phyloP scores from a whole-genome alignment of 2,329 filamentous ascomycete genomes.

The Verticillium nubilum region DNA sequence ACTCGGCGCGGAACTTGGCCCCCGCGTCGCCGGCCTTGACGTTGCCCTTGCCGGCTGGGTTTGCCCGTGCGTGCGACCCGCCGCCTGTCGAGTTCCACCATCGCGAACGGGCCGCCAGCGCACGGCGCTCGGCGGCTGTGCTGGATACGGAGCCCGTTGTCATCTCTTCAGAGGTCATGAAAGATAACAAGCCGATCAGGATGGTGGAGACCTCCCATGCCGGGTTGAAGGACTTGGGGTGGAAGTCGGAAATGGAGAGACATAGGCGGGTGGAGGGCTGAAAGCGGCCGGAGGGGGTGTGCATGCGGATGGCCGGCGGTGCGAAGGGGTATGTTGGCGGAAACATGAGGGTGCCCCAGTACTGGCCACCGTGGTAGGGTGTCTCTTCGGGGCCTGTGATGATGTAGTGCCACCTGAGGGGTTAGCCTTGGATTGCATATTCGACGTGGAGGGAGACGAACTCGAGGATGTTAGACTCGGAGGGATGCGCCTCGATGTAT shows the following conservation, averaged over 20 bases:
- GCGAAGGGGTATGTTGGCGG: conserved; percentile 96
- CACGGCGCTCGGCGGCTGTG: conserved; percentile 69
- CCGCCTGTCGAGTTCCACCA: conserved; percentile 98
- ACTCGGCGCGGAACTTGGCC: conserved; percentile 82
- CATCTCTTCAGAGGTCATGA: conserved; percentile 99
- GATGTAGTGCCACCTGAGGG: conserved; percentile 80
- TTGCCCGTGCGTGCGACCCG: conserved; percentile 59
- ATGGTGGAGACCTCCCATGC: conserved; percentile 98
- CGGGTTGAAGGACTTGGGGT: conserved; percentile 96
- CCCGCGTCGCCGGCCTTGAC: conserved; percentile 91
- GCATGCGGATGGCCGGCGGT: conserved; percentile 96
- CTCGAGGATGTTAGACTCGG: conserved; percentile 88
- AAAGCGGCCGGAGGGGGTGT: conserved; percentile 93
- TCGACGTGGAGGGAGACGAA: conserved; percentile 30
- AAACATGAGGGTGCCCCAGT: conserved; percentile 96
- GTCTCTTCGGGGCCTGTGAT: conserved; percentile 92
- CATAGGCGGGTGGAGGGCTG: conserved; percentile 88
- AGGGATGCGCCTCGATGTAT: conserved; percentile 84
- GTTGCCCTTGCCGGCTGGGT: conserved; percentile 60
- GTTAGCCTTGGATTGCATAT: conserved; percentile 4
- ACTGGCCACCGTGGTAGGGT: conserved; percentile 90
- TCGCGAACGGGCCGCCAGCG: conserved; percentile 69
- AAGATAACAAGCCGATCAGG: conserved; percentile 85
- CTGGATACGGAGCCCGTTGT: conserved; percentile 86
- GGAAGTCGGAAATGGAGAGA: conserved; percentile 94